Base-by-base conservation (phyloP, 2,329 filamentous ascomycete genomes). In the Xylaria sp. region DNA sequence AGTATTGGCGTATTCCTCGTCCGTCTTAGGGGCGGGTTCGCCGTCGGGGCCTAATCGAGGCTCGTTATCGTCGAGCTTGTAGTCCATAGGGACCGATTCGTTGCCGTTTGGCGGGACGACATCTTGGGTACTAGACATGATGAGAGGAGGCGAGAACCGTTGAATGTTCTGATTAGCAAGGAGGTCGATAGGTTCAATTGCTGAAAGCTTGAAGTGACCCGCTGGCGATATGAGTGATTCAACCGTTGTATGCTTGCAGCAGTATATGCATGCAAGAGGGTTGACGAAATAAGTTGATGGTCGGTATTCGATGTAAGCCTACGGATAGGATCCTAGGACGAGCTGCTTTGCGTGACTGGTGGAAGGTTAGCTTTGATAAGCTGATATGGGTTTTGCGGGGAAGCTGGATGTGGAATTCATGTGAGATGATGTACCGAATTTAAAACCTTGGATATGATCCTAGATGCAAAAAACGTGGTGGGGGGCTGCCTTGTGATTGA, bases 1-100 rank as follows among this genome's bases (percentile, higher is more conserved):
- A 61, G 94, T 90, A 80, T 94, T 89, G 60, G 93, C 94, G 79
- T 99, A 99, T 82, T 99, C 96, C 80, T 98, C 94, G 76, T 99
- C 96, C 67, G 95, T 97, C 85, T 95, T 96, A 76, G 93, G 95
- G 69, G 88, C 88, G 70, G 89, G 88, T 75, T 95, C 93, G 73
- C 92, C 92, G 74, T 96, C 92, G 58, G 89, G 88, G 56, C 89
- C 90, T 62, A 91, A 83, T 71, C 88, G 85, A 53, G 80, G 79
- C 72, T 88, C 85, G 61, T 85, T 85, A 66, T 92, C 90, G 61
- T 86, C 85, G 73, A 93, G 79, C 79, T 90, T 89, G 75, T 89
- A 89, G 74, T 91, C 88, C 80, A 92, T 82, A 68, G 83, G 80
- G 70, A 82, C 77, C 71, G 92, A 80, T 65, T 89, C 87, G 77